phyloP scores from a whole-genome alignment of 768 basidiomycete genomes.

The Strobilomyces dryophilus region DNA sequence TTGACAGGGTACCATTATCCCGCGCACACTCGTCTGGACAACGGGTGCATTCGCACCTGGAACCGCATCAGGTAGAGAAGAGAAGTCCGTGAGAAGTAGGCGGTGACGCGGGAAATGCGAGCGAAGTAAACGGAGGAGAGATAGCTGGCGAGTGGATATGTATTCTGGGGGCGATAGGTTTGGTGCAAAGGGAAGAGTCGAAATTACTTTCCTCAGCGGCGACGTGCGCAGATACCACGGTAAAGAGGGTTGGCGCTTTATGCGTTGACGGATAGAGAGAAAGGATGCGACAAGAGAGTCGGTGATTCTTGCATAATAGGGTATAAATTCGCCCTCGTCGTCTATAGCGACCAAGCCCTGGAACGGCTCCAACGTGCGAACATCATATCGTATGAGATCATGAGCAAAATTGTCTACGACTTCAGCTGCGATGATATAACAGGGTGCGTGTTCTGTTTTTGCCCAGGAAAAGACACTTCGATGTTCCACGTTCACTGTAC shows the following conservation, averaged over 20 bases:
- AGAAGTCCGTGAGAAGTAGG: slow-evolving; percentile 93
- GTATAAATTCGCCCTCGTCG: slow-evolving; percentile 75
- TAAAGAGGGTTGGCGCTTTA: slow-evolving; percentile 56
- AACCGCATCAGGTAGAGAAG: slow-evolving; percentile 80
- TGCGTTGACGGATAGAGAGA: slow-evolving; percentile 59
- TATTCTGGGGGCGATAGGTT: slow-evolving; percentile 88
- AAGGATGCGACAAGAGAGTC: slow-evolving; percentile 83
- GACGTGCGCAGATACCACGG: slow-evolving; percentile 52
- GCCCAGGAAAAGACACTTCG: slow-evolving; percentile 88
- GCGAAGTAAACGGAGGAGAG: slow-evolving; percentile 78
- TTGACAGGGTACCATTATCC: slow-evolving; percentile 81
- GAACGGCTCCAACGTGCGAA: slow-evolving; percentile 71
- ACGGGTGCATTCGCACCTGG: slow-evolving; percentile 71
- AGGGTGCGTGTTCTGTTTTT: slow-evolving; percentile 69
- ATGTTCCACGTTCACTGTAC: slow-evolving; percentile 62
- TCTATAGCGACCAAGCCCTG: slow-evolving; percentile 83
- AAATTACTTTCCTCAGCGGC: slow-evolving; percentile 58
- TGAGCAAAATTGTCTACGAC: slow-evolving; percentile 99
- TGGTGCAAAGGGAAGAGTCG: slow-evolving; percentile 79
- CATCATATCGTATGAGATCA: slow-evolving; percentile 89
- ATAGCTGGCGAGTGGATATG: slow-evolving; percentile 86
- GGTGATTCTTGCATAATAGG: slow-evolving; percentile 75
- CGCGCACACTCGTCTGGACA: slow-evolving; percentile 88
- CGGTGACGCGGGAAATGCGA: slow-evolving; percentile 87
- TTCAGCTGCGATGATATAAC: slow-evolving; percentile 93